Evolutionary conservation across 2,329 filamentous ascomycete genomes (phyloP), one percentile per base, ranked within the genome.

Genomic region (Penicillium decumbens): DNA sequence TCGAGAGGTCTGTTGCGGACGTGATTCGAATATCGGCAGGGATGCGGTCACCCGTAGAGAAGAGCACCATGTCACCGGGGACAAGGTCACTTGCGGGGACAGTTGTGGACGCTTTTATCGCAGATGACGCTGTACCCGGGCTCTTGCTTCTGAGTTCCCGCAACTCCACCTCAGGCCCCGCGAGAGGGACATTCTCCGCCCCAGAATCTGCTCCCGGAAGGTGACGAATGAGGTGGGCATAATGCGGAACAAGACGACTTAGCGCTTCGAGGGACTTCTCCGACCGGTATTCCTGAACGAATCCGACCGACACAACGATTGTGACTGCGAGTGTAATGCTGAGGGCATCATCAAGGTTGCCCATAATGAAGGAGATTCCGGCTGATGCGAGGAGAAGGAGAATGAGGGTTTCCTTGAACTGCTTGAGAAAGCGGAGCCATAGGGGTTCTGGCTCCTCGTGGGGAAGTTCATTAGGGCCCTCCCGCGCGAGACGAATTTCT

Each of bases 181-280:
- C 49, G 5, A 55, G 56, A 6, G 60, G 50, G 13, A 56, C 51
- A 25, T 51, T 57, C n/a, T 62, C 58, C 24, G 58, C 60, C 20
- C 50, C 50, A n/a, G 46, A 46, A 39, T 59, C 59, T 18, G 44
- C 47, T 7, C 62, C 50, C 24, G 67, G 65, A 7, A 70, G 51
- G 44, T 79, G 78, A 54, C 95, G 85, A 52, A 98, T 89, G n/a
- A 97, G 77, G 72, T 98, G 91, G 27, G 95, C 93, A 67, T 91
- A 89, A 68, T 97, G 95, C 25, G 93, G 95, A 0, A 98, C 92
- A 24, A 98, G 76, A 62, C 93, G 89, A 65, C 88, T 96, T 59
- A 98, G 76, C 18, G 93, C 93, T 71, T 98, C 93, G 58, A 98
- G 83, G 2, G 92, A 97, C 72, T 98, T 95, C 68, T 98, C 93